Base-by-base conservation (phyloP, 192 early-diverging fungal genomes). In the Diversispora epigaea region DNA sequence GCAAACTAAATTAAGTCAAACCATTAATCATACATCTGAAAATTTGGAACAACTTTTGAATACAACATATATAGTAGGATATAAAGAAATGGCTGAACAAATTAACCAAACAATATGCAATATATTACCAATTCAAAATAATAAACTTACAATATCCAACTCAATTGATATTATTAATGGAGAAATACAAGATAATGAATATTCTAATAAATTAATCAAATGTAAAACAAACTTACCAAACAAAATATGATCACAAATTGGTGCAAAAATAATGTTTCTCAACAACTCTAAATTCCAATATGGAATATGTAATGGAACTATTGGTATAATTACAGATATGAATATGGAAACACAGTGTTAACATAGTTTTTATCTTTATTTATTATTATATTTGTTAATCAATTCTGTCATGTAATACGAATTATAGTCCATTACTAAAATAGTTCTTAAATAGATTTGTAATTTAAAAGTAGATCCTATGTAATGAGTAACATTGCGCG, bases 211-310 rank as follows among this genome's bases (percentile, higher is more conserved):
- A 41, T 4, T 41, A 44, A 15, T 66, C 21, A 66, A 66, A 66
- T 19, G n/a, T 17, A 66, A 66, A 66, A 66, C 64, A 43, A 66
- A 66, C 19, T 11, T 66, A 9, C 64, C 43, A 66, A n/a, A 45
- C 7, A 66, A 11, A 9, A 14, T 66, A 14, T 15, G 64, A 43
- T 15, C 19, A 6, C 64, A 66, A 17, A 2, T 1, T 44, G 43
- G 44, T 66, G 43, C 64, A 43, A 43, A 41, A 12, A 41, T 66
- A 2, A 66, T 45, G 43, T 66, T 66, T 4, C 41, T 66, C 19
- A 66, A 44, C 11, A 66, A 66, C 10, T 66, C 43, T 12, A 8
- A 45, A 0, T 8, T n/a, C 11, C 3, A 66, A 45, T 15, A 66
- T 19, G 11, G 21, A 19, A 46, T 66, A 40, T 32, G 10, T 12